Conservation (phyloP, 345 rosid genomes). For the Hibiscus trionum region DNA sequence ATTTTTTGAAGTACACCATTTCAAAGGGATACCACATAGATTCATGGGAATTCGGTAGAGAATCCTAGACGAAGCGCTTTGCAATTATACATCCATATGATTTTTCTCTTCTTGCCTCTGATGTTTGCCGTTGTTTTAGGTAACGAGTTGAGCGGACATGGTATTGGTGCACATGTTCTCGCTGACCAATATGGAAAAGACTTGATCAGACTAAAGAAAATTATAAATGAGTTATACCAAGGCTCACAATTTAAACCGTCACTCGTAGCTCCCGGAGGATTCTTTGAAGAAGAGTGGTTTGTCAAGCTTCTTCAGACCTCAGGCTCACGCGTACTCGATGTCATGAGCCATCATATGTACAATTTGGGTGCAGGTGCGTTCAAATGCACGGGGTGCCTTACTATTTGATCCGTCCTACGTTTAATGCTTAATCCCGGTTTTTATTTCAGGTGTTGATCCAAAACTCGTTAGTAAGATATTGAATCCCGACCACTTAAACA, state of each 20-base stretch:
- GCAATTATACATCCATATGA: background rate
- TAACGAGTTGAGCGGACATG: constrained; percentile 83
- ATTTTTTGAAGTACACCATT: constrained; percentile 70
- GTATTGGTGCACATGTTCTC: constrained; percentile 69
- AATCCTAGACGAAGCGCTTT: constrained; percentile 7
- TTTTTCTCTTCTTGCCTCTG: constrained; percentile 1
- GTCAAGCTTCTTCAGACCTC: constrained; percentile 66
- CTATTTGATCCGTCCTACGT: background rate
- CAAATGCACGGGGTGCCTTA: background rate
- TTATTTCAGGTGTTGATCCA: constrained; percentile 70
- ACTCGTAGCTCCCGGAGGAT: constrained; percentile 90
- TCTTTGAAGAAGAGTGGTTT: constrained; percentile 67
- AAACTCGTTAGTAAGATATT: constrained; percentile 62
- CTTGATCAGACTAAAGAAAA: constrained; percentile 43
- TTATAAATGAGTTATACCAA: constrained; percentile 50
- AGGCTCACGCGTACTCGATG: constrained; percentile 51
- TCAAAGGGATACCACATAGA: constrained; percentile 69
- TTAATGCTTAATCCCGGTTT: background rate
- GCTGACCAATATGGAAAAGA: constrained; percentile 83
- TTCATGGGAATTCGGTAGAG: constrained; percentile 96
- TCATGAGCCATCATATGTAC: constrained; percentile 86
- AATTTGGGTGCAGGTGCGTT: constrained; percentile 79
- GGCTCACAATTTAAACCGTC: constrained; percentile 46
- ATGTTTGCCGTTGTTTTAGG: constrained; percentile 37
- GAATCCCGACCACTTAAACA: constrained; percentile 60